Evolutionary conservation across 495 filamentous ascomycete species (phyloP).

Genomic region (Platismatia glauca): DNA sequence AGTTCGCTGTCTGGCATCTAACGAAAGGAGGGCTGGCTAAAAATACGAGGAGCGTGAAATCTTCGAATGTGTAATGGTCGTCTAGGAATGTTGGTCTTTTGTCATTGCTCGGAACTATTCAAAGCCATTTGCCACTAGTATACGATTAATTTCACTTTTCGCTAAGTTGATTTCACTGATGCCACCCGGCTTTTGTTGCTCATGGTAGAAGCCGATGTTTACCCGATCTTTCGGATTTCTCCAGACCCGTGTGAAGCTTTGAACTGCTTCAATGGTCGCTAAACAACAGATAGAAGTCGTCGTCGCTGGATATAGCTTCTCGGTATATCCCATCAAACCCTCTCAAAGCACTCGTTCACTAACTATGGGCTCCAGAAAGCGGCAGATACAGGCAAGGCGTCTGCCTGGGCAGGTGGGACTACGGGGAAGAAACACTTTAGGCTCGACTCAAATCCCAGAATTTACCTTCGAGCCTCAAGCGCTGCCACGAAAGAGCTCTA

Average conservation of each 20-base stretch:
- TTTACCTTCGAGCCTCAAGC: not conserved
- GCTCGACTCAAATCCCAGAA: not conserved
- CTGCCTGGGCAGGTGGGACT: conserved; percentile 4
- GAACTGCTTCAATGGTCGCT: not conserved
- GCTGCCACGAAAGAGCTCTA: not conserved
- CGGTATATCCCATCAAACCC: not conserved
- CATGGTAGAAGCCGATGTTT: not conserved
- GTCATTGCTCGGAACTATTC: not conserved
- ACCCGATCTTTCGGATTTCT: not conserved
- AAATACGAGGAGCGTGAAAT: too few relatives aligned
- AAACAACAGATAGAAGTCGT: not conserved
- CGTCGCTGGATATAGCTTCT: not conserved
- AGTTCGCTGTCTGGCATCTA: not conserved
- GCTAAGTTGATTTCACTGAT: not conserved
- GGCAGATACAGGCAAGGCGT: not conserved
- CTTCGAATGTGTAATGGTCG: too few relatives aligned
- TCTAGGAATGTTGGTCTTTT: not conserved
- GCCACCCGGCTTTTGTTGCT: not conserved
- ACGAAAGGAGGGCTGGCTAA: not conserved
- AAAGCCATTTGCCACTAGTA: too few relatives aligned
- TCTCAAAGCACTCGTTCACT: not conserved
- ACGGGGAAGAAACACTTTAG: conserved; percentile 1
- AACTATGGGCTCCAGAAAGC: conserved; percentile 2
- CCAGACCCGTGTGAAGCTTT: not conserved
- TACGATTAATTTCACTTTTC: not conserved